Percentiles rank a stretch among this genome's conserved stretches.
phyloP scores from a whole-genome alignment of 441 rosid genomes.

The Eutrema salsugineum region DNA sequence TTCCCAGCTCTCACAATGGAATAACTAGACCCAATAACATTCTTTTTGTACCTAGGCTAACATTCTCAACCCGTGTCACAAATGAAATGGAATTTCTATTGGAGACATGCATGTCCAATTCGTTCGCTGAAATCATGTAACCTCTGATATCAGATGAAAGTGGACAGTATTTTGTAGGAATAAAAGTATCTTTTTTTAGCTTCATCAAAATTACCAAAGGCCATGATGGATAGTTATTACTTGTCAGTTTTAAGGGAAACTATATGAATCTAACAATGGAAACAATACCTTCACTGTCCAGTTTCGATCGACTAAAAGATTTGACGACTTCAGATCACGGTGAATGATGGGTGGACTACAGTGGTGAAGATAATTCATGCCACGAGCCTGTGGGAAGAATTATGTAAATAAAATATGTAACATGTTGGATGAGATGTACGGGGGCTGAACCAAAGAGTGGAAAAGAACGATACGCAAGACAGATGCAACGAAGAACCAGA shows the following conservation, averaged over 20 bases:
- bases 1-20: background rate
- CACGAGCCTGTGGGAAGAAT: conserved; percentile 64
- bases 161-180: background rate
- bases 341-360: conserved; percentile 87
- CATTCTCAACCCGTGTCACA: background rate
- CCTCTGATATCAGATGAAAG: background rate
- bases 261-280: background rate
- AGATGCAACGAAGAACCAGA: background rate
- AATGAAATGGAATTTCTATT: background rate
- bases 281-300: conserved; percentile 89
- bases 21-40: background rate
- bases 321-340: conserved; percentile 97
- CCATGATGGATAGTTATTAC: background rate
- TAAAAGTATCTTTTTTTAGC: background rate
- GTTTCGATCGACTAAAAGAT: conserved; percentile 87
- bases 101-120: background rate
- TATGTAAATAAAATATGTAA: conserved; percentile 13
- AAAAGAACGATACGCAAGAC: background rate
- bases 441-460: conserved; percentile 5
- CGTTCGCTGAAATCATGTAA: background rate
- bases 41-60: background rate
- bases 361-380: conserved; percentile 97
- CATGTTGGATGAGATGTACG: conserved; percentile 3
- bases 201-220: background rate
- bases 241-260: background rate